Conservation (phyloP, 139 green algal genomes). For the Coelastrella sp. region DNA sequence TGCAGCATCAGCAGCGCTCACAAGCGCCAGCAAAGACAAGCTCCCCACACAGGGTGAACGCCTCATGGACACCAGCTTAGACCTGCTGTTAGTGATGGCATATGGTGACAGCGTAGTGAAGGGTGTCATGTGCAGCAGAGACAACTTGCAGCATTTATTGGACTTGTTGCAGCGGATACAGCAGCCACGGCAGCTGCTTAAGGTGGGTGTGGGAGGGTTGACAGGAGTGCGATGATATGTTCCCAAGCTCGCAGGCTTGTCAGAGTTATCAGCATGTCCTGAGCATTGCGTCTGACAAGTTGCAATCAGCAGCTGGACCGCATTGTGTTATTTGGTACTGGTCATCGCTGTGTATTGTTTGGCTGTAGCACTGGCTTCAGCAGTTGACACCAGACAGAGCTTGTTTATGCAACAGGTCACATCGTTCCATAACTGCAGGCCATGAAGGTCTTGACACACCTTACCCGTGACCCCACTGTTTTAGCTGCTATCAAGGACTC, state of each 20-base stretch:
- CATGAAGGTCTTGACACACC: slow-evolving; percentile 64
- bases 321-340: no score
- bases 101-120: slow-evolving; percentile 83
- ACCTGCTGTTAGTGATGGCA: slow-evolving; percentile 81
- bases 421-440: background rate
- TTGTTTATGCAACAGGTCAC: no score
- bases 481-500: slow-evolving; percentile 69
- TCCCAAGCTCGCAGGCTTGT: no score
- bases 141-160: slow-evolving; percentile 72
- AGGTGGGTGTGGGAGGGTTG: slow-evolving; percentile 37
- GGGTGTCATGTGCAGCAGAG: slow-evolving; percentile 64
- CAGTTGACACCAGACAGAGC: no score
- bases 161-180: slow-evolving; percentile 61
- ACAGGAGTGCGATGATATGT: no score
- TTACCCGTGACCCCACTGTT: slow-evolving; percentile 59
- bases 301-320: no score
- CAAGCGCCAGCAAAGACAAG: slow-evolving; percentile 21
- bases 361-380: no score
- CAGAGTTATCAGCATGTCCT: no score
- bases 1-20: slow-evolving; percentile 23
- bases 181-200: slow-evolving; percentile 54
- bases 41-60: background rate
- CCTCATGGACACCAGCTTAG: slow-evolving; percentile 59
- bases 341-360: no score
- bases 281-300: no score